A percentile compares a stretch with the other conserved stretches of the same genome.
These are phyloP conservation scores for Dactylellina leptospora DNA, from an alignment of 2,329 filamentous ascomycete species.

Conservation along the genomic window DNA sequence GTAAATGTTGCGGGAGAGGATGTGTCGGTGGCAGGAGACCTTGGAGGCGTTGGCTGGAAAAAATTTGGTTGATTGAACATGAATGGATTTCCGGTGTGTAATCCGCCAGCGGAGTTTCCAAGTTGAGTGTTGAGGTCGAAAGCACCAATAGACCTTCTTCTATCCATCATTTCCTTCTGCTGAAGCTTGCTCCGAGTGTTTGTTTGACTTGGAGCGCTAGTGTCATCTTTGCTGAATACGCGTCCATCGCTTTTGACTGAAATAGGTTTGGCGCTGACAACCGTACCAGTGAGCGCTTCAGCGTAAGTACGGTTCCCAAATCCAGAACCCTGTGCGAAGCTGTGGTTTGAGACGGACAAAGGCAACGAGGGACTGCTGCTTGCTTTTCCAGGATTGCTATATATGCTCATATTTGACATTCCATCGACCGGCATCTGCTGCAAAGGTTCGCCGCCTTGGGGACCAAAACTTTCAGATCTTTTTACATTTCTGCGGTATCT, in stretches of 20 bases:
- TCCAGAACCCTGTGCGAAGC: slow-evolving; percentile 64
- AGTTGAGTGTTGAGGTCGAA: slow-evolving; percentile 53
- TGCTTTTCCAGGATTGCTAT: slow-evolving; percentile 50
- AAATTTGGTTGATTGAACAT: slow-evolving; percentile 51
- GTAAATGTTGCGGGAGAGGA: slow-evolving; percentile 48
- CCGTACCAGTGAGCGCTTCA: slow-evolving; percentile 61
- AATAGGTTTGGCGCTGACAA: slow-evolving; percentile 54
- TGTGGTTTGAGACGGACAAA: slow-evolving; percentile 55
- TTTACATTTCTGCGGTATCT: slow-evolving; percentile 56
- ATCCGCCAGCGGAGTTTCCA: slow-evolving; percentile 43
- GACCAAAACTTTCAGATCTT: slow-evolving; percentile 52
- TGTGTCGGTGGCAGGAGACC: slow-evolving; percentile 44
- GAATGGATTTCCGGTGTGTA: slow-evolving; percentile 50
- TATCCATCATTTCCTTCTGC: slow-evolving; percentile 55
- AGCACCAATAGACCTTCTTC: slow-evolving; percentile 56
- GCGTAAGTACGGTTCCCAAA: slow-evolving; percentile 68
- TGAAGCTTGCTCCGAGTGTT: slow-evolving; percentile 38
- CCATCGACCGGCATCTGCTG: slow-evolving; percentile 63
- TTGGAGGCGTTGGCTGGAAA: slow-evolving; percentile 47
- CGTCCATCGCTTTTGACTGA: slow-evolving; percentile 38
- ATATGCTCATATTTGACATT: slow-evolving; percentile 60
- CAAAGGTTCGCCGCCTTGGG: slow-evolving; percentile 59
- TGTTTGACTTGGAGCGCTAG: slow-evolving; percentile 26
- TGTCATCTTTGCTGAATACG: slow-evolving; percentile 55
- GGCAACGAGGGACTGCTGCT: slow-evolving; percentile 52